A percentile compares a stretch with the other conserved stretches of the same genome.
These are phyloP conservation scores for Fusarium marasasianum DNA, from an alignment of 2,329 filamentous ascomycete species.

Conservation along the genomic window DNA sequence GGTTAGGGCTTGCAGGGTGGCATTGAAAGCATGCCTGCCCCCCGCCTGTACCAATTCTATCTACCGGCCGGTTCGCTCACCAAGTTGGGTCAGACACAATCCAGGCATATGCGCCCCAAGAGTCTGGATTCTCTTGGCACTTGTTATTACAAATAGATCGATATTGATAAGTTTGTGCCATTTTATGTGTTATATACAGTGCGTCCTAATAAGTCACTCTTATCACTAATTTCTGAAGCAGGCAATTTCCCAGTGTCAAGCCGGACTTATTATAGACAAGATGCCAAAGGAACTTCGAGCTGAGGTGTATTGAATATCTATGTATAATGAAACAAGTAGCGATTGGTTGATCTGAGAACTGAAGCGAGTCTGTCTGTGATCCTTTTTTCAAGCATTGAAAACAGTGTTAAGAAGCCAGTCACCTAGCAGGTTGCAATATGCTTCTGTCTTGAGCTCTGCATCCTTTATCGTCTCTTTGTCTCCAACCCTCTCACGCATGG, in stretches of 20 bases:
- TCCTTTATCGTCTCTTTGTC: background rate
- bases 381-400: background rate
- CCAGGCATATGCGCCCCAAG: no score
- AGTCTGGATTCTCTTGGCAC: background rate
- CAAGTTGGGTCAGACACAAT: background rate
- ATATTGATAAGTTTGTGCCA: background rate
- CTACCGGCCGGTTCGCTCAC: background rate
- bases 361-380: background rate
- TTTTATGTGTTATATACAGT: no score
- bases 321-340: accelerated
- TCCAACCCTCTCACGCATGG: background rate
- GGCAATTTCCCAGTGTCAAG: no score
- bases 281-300: no score
- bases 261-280: accelerated
- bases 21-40: background rate
- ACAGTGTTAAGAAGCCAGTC: background rate
- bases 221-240: background rate
- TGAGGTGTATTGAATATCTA: background rate
- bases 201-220: background rate
- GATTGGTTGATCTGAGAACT: background rate
- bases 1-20: background rate
- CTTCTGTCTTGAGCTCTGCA: background rate
- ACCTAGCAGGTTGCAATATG: background rate
- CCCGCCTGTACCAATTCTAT: background rate
- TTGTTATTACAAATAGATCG: background rate